Evolutionary conservation across 768 basidiomycete genomes (phyloP).

Genomic region (Lactarius akahatsu): DNA sequence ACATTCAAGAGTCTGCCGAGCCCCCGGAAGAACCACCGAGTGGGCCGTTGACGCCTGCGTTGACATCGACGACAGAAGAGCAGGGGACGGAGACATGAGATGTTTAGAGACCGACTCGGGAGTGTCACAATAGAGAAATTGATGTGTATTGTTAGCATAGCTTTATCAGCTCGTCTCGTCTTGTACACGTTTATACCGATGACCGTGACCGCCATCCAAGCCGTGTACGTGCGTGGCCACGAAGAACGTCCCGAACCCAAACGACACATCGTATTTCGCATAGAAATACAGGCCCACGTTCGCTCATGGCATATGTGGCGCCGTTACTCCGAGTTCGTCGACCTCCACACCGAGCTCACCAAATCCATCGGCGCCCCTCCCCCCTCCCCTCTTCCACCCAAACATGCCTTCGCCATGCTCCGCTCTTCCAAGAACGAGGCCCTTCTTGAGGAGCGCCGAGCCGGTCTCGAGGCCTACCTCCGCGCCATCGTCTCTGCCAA

Average conservation of each 20-base stretch:
- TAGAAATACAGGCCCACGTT: conserved; percentile 84
- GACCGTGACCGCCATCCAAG: conserved; percentile 71
- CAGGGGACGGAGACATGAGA: conserved; percentile 2
- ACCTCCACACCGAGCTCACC: conserved; percentile 78
- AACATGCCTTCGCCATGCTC: conserved; percentile 72
- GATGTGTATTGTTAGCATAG: conserved; percentile 21
- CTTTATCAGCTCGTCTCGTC: conserved; percentile 4
- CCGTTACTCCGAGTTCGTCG: conserved; percentile 92
- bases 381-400: conserved; percentile 78
- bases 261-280: conserved; percentile 77
- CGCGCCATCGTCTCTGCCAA: conserved; percentile 80
- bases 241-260: conserved; percentile 71
- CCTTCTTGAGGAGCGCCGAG: conserved; percentile 73
- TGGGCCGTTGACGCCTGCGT: conserved; percentile 2
- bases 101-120: conserved; percentile 8
- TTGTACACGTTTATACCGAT: conserved; percentile 11
- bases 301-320: conserved; percentile 93
- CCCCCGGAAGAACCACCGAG: conserved; percentile 27
- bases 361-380: conserved; percentile 80
- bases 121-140: conserved; percentile 15
- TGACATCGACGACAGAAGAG: conserved; percentile 8
- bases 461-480: conserved; percentile 79
- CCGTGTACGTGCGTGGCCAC: conserved; percentile 64
- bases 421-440: conserved; percentile 57
- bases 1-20: conserved; percentile 23